phyloP scores from a whole-genome alignment of 495 filamentous ascomycete species.

The Xylaria acuta region DNA sequence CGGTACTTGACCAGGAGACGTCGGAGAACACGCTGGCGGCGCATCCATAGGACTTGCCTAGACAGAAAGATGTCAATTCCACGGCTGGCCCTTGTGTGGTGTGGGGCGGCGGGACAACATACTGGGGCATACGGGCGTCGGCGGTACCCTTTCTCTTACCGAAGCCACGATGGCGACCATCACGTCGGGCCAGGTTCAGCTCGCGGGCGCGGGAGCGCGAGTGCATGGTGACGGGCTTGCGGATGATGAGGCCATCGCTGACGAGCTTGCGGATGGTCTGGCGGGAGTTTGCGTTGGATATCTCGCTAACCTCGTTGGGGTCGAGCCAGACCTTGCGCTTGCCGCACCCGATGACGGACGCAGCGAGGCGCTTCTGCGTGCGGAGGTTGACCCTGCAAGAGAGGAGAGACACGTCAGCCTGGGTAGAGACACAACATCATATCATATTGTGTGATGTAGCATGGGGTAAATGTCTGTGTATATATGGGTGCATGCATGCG shows the following conservation, averaged over 20 bases:
- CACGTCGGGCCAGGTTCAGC: conserved; percentile 85
- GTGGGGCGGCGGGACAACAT: conserved; percentile 48
- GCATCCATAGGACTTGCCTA: conserved; percentile 98
- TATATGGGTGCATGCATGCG: neutral
- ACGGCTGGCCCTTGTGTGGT: conserved; percentile 4
- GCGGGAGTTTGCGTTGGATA: conserved; percentile 99
- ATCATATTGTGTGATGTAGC: neutral
- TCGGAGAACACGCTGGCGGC: conserved; percentile 97
- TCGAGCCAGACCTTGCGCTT: conserved; percentile 99
- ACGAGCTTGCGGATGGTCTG: conserved; percentile 99
- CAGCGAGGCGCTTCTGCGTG: conserved; percentile 99
- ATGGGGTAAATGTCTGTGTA: neutral
- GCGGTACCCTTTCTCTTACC: conserved; percentile 99
- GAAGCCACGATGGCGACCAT: conserved; percentile 95
- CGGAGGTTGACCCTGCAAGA: conserved; percentile 91
- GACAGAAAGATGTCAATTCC: conserved; percentile 41
- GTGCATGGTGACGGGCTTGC: conserved; percentile 99
- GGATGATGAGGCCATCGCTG: conserved; percentile 99
- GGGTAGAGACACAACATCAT: neutral
- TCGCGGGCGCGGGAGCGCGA: conserved; percentile 93
- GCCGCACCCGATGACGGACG: conserved; percentile 96
- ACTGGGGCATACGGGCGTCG: conserved; percentile 99
- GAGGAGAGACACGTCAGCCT: conserved; percentile 44
- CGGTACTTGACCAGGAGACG: conserved; percentile 99
- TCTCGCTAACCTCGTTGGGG: conserved; percentile 98